A percentile compares a stretch with the other conserved stretches of the same genome.
Conservation (phyloP, 1,284 basidiomycete species). For the Boletus smithii region DNA sequence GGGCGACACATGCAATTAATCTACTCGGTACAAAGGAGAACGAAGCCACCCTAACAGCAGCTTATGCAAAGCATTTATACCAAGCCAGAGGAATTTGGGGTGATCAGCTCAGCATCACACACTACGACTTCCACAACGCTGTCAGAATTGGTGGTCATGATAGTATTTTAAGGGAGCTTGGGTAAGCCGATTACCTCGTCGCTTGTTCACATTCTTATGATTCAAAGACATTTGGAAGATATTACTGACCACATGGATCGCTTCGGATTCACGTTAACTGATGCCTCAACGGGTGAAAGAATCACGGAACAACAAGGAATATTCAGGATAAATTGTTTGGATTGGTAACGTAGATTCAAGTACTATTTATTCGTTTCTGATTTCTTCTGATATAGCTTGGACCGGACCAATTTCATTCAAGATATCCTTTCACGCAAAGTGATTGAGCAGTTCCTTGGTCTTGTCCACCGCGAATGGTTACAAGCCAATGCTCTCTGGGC, state of each 20-base stretch:
- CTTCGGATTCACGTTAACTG: slow-evolving; percentile 85
- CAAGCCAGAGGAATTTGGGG: slow-evolving; percentile 56
- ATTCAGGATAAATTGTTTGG: slow-evolving; percentile 93
- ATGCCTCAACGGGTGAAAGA: slow-evolving; percentile 59
- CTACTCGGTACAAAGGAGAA: slow-evolving; percentile 89
- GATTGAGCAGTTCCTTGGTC: slow-evolving; percentile 70
- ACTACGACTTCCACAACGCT: slow-evolving; percentile 92
- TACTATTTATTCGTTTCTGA: slow-evolving; percentile 1
- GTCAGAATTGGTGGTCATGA: slow-evolving; percentile 88
- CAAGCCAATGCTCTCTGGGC: slow-evolving; percentile 72
- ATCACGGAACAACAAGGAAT: slow-evolving; percentile 85
- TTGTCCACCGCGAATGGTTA: slow-evolving; percentile 74
- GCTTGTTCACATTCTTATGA: slow-evolving; percentile 11
- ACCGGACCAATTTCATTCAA: slow-evolving; percentile 97
- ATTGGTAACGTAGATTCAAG: slow-evolving; percentile 61
- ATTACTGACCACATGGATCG: slow-evolving; percentile 68
- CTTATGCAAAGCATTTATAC: slow-evolving; percentile 78
- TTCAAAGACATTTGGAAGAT: slow-evolving; percentile 53
- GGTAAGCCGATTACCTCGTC: slow-evolving; percentile 38
- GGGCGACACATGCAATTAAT: slow-evolving; percentile 80
- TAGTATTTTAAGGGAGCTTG: slow-evolving; percentile 73
- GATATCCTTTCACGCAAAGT: slow-evolving; percentile 83
- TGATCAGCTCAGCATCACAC: slow-evolving; percentile 69
- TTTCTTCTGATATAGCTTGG: slow-evolving; percentile 55
- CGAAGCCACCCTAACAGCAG: slow-evolving; percentile 78